phyloP scores from a whole-genome alignment of 257 asterid genomes.

The Buddleja alternifolia region DNA sequence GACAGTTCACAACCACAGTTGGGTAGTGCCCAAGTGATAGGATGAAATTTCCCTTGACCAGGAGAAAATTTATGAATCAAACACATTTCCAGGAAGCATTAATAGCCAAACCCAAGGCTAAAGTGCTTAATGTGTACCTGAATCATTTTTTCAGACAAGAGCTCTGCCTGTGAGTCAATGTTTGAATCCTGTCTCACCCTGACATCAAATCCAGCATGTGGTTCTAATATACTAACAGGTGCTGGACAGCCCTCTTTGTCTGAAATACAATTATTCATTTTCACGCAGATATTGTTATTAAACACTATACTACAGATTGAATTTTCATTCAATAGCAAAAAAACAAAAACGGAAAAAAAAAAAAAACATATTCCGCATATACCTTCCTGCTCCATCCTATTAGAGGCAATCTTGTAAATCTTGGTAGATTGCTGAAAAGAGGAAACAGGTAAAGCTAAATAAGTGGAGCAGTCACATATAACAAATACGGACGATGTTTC shows the following conservation, averaged over 20 bases:
- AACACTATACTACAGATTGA: not conserved
- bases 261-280: slow-evolving; percentile 1
- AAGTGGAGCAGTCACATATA: slow-evolving; percentile 9
- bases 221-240: not conserved
- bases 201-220: not conserved
- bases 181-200: slow-evolving; percentile 5
- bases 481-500: not conserved
- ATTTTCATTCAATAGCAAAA: not conserved
- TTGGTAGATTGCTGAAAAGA: slow-evolving; percentile 4
- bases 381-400: slow-evolving; percentile 17
- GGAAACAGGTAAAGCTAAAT: not conserved
- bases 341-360: too few relatives aligned
- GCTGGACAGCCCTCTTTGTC: slow-evolving; percentile 18
- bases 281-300: not conserved
- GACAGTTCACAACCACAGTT: too few relatives aligned
- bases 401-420: not conserved
- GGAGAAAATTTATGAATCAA: not conserved
- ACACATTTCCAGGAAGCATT: not conserved
- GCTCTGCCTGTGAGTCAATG: slow-evolving; percentile 3
- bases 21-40: too few relatives aligned
- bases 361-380: not conserved
- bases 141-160: not conserved
- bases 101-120: not conserved
- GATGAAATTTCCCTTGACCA: too few relatives aligned
- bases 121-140: not conserved